A percentile compares a stretch with the other conserved stretches of the same genome.
These are phyloP conservation scores for Naganishia friedmannii DNA, from an alignment of 768 basidiomycete species.

Conservation along the genomic window DNA sequence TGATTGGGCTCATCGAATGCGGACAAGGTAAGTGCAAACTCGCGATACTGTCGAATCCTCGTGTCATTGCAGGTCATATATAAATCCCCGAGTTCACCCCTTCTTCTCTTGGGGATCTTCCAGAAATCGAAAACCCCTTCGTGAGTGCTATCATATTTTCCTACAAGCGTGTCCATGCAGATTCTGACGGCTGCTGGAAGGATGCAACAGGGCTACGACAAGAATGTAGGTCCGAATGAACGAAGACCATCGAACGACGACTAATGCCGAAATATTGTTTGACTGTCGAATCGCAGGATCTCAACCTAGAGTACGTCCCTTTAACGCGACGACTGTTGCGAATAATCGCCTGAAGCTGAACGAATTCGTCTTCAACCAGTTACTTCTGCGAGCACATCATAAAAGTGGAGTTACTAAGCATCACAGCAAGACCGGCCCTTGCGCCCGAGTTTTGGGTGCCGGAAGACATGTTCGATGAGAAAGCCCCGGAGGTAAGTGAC, in stretches of 20 bases:
- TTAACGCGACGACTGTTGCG: background rate
- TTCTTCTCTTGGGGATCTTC: background rate
- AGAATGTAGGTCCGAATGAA: slow-evolving; percentile 20
- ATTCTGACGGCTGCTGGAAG: background rate
- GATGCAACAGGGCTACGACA: slow-evolving; percentile 23
- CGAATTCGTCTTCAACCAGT: slow-evolving; percentile 5
- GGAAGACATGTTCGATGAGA: slow-evolving; percentile 5
- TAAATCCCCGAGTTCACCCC: too few relatives aligned
- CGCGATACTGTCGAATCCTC: too few relatives aligned
- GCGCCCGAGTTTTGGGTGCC: slow-evolving; percentile 23
- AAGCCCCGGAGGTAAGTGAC: background rate
- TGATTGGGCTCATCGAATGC: slow-evolving; percentile 37
- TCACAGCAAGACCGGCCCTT: slow-evolving; percentile 42
- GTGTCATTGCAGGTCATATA: too few relatives aligned
- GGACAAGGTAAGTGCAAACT: slow-evolving; percentile 24
- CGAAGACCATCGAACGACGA: background rate
- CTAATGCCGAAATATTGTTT: background rate
- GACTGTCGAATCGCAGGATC: slow-evolving; percentile 1
- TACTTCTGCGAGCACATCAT: slow-evolving; percentile 50
- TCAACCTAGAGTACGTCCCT: slow-evolving; percentile 28
- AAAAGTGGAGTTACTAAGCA: slow-evolving; percentile 44
- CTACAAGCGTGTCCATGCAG: background rate
- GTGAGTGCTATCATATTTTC: slow-evolving; percentile 8
- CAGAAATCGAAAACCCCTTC: slow-evolving; percentile 34
- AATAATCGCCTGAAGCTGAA: background rate